Evolutionary conservation across 257 asterid genomes (phyloP).

Genomic region (Echites panduratus): DNA sequence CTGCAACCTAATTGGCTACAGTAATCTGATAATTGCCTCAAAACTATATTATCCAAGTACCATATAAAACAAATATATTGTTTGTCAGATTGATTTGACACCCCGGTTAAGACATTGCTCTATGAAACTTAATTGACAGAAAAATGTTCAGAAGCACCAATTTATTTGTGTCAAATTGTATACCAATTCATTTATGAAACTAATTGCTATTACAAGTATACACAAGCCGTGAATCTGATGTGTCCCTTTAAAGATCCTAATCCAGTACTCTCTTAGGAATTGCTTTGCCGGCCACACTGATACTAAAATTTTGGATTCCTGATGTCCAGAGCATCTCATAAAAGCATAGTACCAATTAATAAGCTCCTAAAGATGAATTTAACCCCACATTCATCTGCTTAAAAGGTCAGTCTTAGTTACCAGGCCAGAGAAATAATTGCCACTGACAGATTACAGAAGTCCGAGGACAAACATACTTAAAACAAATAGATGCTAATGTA

Average conservation of each 20-base stretch:
- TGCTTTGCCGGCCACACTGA: not conserved
- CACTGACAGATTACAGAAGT: not conserved
- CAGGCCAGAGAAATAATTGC: not conserved
- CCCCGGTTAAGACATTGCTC: not conserved
- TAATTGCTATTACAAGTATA: not conserved
- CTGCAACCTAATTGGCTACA: not conserved
- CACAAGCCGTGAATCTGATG: not conserved
- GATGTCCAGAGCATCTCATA: not conserved
- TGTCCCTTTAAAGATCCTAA: not conserved
- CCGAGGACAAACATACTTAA: not conserved
- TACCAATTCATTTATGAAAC: no score
- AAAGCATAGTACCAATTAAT: not conserved
- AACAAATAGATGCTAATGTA: not conserved
- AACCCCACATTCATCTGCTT: not conserved
- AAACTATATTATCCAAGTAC: not conserved
- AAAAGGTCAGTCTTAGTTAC: not conserved
- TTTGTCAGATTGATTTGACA: no score
- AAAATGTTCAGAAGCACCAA: not conserved
- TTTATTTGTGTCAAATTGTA: not conserved
- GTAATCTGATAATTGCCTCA: not conserved
- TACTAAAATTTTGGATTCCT: not conserved
- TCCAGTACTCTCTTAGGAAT: no score
- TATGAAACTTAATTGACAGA: not conserved
- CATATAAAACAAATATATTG: not conserved
- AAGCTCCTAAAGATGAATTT: not conserved